These are phyloP conservation scores for Lachnum nothofagi DNA, from an alignment of 2,329 filamentous ascomycete species.

Conservation along the genomic window DNA sequence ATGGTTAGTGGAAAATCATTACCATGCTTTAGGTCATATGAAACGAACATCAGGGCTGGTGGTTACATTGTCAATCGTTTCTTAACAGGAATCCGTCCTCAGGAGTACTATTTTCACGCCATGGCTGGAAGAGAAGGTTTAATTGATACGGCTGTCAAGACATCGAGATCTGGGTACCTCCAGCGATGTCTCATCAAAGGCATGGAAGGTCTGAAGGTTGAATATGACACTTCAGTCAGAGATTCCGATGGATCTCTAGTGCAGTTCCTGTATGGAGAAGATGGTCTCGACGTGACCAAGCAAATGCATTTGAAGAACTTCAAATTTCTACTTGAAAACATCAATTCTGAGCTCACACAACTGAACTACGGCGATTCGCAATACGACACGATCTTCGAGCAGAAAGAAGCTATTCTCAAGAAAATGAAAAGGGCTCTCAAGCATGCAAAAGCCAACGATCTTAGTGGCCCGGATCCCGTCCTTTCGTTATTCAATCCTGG, in stretches of 20 bases:
- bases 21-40: constrained; percentile 88
- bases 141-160: constrained; percentile 98
- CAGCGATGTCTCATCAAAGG: constrained; percentile 97
- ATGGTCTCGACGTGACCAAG: constrained; percentile 90
- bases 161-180: constrained; percentile 90
- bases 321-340: constrained; percentile 82
- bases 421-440: constrained; percentile 77
- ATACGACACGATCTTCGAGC: constrained; percentile 59
- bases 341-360: constrained; percentile 71
- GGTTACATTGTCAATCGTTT: constrained; percentile 95
- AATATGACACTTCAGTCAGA: constrained; percentile 90
- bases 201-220: constrained; percentile 88
- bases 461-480: constrained; percentile 63
- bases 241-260: constrained; percentile 90
- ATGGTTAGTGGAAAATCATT: constrained; percentile 98
- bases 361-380: constrained; percentile 59
- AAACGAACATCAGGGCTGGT: constrained; percentile 81
- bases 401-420: constrained; percentile 54
- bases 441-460: constrained; percentile 53
- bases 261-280: constrained; percentile 95
- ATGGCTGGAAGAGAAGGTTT: constrained; percentile 98
- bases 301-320: constrained; percentile 89
- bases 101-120: constrained; percentile 99
- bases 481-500: constrained; percentile 69
- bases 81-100: constrained; percentile 92